Percentiles rank a stretch among this genome's conserved stretches.
Conservation (phyloP, 768 basidiomycete species). For the Rhodotorula paludigena region DNA sequence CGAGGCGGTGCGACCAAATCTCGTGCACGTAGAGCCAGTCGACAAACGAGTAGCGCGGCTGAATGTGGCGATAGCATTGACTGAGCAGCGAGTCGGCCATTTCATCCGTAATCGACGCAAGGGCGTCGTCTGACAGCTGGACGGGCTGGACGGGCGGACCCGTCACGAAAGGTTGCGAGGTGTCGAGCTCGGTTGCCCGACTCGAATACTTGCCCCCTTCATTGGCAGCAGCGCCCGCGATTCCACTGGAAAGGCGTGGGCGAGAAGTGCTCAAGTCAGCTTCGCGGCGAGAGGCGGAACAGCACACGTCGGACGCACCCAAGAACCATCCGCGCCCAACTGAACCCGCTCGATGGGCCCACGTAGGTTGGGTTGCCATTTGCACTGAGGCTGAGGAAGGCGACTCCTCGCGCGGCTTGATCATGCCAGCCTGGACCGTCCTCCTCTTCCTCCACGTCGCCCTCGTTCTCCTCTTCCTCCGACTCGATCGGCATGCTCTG, state of each 20-base stretch:
- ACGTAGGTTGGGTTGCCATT: slow-evolving; percentile 32
- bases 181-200: slow-evolving; percentile 3
- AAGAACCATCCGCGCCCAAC: slow-evolving; percentile 22
- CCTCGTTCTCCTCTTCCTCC: neutral
- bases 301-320: neutral
- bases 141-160: neutral
- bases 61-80: slow-evolving; percentile 7
- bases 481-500: neutral
- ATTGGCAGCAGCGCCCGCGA: neutral
- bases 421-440: neutral
- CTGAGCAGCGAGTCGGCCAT: slow-evolving; percentile 10
- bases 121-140: slow-evolving; percentile 7
- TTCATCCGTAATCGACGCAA: slow-evolving; percentile 10
- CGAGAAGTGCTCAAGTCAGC: neutral
- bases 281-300: neutral
- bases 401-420: slow-evolving; percentile 24
- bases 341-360: slow-evolving; percentile 21
- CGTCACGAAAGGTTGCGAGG: slow-evolving; percentile 5
- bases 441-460: slow-evolving; percentile 2
- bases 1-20: slow-evolving; percentile 14
- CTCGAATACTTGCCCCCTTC: slow-evolving; percentile 3
- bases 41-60: slow-evolving; percentile 10
- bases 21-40: slow-evolving; percentile 26
- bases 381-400: slow-evolving; percentile 13
- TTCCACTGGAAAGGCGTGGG: neutral